Conservation (phyloP, 2,329 filamentous ascomycete genomes). For the Trichoderma oligosporum region DNA sequence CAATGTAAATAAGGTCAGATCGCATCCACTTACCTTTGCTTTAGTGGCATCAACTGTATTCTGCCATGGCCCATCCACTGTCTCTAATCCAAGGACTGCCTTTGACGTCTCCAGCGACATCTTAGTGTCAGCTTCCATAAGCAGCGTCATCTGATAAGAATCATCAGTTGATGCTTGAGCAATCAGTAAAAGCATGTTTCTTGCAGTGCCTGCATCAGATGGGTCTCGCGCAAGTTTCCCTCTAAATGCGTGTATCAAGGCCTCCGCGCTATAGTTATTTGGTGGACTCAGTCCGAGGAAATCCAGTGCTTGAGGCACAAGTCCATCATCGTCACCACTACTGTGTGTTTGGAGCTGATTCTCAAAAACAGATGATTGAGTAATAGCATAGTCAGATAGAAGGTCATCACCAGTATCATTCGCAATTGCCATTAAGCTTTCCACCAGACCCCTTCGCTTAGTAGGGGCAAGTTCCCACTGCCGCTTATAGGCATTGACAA, state of each 20-base stretch:
- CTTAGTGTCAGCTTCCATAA: slow-evolving; percentile 35
- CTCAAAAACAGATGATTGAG: slow-evolving; percentile 40
- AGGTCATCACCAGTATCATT: slow-evolving; percentile 35
- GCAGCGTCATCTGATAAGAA: slow-evolving; percentile 32
- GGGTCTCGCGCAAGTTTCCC: slow-evolving; percentile 33
- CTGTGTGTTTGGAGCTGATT: slow-evolving; percentile 32
- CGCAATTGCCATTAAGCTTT: slow-evolving; percentile 34
- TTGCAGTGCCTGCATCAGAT: slow-evolving; percentile 30
- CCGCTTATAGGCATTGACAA: slow-evolving; percentile 40
- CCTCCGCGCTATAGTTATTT: slow-evolving; percentile 35
- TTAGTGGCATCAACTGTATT: slow-evolving; percentile 27
- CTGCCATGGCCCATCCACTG: slow-evolving; percentile 8
- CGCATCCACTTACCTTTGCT: slow-evolving; percentile 28
- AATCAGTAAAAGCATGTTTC: slow-evolving; percentile 35
- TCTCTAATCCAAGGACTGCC: slow-evolving; percentile 28
- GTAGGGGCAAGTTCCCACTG: slow-evolving; percentile 38
- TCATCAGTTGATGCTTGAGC: slow-evolving; percentile 35
- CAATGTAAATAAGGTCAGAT: too few species aligned
- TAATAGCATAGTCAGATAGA: slow-evolving; percentile 37
- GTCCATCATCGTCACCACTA: slow-evolving; percentile 30
- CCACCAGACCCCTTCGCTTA: slow-evolving; percentile 31
- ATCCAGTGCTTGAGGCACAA: slow-evolving; percentile 33
- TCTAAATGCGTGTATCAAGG: slow-evolving; percentile 36
- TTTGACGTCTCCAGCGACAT: slow-evolving; percentile 37
- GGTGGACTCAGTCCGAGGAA: slow-evolving; percentile 36